Conservation (phyloP, 2,329 filamentous ascomycete species). For the Pyrenophora graminea region DNA sequence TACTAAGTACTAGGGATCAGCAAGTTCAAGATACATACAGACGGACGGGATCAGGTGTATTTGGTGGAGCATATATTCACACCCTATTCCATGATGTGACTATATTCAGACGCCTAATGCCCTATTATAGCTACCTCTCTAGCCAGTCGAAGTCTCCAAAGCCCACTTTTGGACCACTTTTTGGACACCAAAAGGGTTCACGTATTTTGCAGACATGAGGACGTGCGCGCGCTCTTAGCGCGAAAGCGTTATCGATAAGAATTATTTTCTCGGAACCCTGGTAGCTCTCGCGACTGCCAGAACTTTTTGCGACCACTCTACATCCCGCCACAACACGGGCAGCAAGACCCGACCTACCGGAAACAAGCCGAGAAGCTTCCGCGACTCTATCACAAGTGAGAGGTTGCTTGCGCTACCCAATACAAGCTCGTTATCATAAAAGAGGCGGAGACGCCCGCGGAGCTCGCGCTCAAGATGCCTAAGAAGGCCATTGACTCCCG, state of each 20-base stretch:
- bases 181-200: too few species aligned
- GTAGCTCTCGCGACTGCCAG: conserved; percentile 4
- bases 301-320: conserved; percentile 11
- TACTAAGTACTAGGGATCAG: too few species aligned
- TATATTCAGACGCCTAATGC: too few species aligned
- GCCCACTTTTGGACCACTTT: too few species aligned
- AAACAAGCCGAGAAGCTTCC: not conserved
- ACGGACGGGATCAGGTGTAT: too few species aligned
- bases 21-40: too few species aligned
- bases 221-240: conserved; percentile 1
- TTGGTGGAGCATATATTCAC: too few species aligned
- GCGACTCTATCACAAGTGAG: conserved; percentile 3
- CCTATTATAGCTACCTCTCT: too few species aligned
- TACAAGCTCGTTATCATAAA: conserved; percentile 4
- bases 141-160: too few species aligned
- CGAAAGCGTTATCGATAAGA: conserved; percentile 13
- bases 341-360: not conserved
- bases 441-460: conserved; percentile 40
- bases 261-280: conserved; percentile 14
- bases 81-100: too few species aligned
- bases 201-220: too few species aligned
- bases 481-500: conserved; percentile 48
- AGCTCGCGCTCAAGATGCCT: conserved; percentile 41
- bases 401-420: conserved; percentile 7
- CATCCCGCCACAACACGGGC: conserved; percentile 5